Evolutionary conservation across 352 stramenopile species (phyloP).

Genomic region (Globisporangium takayamanum): DNA sequence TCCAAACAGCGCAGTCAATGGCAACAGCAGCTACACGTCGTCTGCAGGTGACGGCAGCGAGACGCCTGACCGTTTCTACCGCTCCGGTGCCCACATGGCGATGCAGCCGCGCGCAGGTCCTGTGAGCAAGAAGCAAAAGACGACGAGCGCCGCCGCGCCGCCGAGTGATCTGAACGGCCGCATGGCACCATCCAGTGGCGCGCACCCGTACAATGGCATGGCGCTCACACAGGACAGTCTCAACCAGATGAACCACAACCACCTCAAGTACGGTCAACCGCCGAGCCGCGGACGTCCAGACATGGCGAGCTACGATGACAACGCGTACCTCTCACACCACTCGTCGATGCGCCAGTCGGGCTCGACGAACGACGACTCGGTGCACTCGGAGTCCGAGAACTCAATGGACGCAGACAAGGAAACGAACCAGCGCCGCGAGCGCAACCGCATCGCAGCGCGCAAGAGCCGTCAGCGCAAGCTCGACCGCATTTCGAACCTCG

Average conservation of each 20-base stretch:
- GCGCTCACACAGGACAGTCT: conserved; percentile 52
- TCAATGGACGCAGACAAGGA: conserved; percentile 57
- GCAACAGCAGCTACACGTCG: conserved; percentile 11
- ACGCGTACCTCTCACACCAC: conserved; percentile 41
- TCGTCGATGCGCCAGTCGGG: conserved; percentile 23
- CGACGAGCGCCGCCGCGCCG: too few relatives aligned
- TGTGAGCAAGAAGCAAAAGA: conserved; percentile 44
- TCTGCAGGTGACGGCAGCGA: conserved; percentile 21
- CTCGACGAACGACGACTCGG: conserved; percentile 58
- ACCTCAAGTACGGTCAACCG: conserved; percentile 33
- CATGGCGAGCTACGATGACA: conserved; percentile 53
- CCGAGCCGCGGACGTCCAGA: background rate
- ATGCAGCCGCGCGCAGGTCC: conserved; percentile 46
- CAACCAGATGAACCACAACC: conserved; percentile 42
- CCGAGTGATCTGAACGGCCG: too few relatives aligned
- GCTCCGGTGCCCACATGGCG: conserved; percentile 33
- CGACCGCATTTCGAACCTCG: conserved; percentile 81
- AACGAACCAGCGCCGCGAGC: conserved; percentile 73
- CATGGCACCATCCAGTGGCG: background rate
- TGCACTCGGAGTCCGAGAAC: conserved; percentile 62
- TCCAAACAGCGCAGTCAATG: conserved; percentile 3
- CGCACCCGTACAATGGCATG: background rate
- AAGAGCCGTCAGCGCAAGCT: conserved; percentile 83
- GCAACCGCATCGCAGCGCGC: conserved; percentile 77
- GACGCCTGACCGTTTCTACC: conserved; percentile 49